Evolutionary conservation across 2,329 filamentous ascomycete species (phyloP).

Genomic region (Zelopaecilomyces penicillatus): DNA sequence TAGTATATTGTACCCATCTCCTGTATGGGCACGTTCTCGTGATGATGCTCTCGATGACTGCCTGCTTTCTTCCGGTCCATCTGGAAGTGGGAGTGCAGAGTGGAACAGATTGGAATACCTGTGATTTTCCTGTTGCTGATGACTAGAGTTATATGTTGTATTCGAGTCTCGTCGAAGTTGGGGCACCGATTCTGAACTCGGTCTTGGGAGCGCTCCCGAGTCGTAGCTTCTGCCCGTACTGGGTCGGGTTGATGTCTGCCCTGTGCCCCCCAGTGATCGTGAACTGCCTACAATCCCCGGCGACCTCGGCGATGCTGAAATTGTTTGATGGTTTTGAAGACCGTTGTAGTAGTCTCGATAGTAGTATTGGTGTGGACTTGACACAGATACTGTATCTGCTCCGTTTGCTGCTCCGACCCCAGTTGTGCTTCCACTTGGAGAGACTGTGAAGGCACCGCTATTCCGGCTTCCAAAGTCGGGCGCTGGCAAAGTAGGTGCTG

Average conservation of each 20-base stretch:
- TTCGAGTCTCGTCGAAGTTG: conserved; percentile 45
- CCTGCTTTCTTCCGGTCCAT: conserved; percentile 47
- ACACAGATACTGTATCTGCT: conserved; percentile 15
- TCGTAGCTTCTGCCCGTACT: conserved; percentile 54
- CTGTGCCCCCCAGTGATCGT: conserved; percentile 35
- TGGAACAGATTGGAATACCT: conserved; percentile 75
- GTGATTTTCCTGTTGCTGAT: conserved; percentile 35
- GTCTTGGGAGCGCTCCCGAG: conserved; percentile 40
- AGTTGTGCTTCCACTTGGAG: conserved; percentile 36
- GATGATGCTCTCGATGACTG: conserved; percentile 52
- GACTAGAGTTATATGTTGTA: conserved; percentile 44
- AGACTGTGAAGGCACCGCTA: conserved; percentile 58
- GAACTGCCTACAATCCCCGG: conserved; percentile 44
- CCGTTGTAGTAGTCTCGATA: conserved; percentile 47
- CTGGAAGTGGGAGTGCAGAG: conserved; percentile 74
- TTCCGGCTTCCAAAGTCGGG: conserved; percentile 58
- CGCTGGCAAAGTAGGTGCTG: conserved; percentile 53
- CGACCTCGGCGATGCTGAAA: conserved; percentile 49
- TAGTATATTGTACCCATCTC: conserved; percentile 61
- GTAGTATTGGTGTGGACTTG: conserved; percentile 47
- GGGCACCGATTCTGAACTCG: conserved; percentile 42
- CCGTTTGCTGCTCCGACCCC: conserved; percentile 13
- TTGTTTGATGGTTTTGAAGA: conserved; percentile 34
- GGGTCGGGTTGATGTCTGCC: conserved; percentile 37
- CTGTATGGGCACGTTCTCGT: conserved; percentile 44